phyloP scores from a whole-genome alignment of 1,284 basidiomycete species.

The Paramarasmius palmivorus region DNA sequence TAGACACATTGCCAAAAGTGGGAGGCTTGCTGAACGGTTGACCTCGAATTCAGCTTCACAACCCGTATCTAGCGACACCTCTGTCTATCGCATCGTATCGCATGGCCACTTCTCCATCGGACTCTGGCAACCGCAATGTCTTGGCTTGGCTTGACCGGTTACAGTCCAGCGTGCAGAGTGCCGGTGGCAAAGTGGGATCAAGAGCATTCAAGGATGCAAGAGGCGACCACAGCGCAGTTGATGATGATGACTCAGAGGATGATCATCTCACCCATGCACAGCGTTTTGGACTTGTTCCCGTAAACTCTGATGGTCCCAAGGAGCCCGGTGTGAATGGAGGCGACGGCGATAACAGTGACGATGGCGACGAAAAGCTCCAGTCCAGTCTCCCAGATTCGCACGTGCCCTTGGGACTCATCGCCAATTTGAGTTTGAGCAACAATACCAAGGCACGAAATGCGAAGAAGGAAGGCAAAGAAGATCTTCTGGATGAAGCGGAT shows the following conservation, averaged over 20 bases:
- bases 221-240: conserved; percentile 18
- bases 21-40: conserved; percentile 7
- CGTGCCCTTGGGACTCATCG: conserved; percentile 74
- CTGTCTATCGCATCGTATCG: conserved; percentile 75
- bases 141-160: conserved; percentile 67
- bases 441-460: conserved; percentile 33
- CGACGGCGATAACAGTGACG: conserved; percentile 23
- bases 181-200: conserved; percentile 36
- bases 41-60: conserved; percentile 56
- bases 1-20: background rate
- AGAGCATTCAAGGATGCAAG: conserved; percentile 47
- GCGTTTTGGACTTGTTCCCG: conserved; percentile 20
- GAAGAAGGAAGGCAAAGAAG: conserved; percentile 41
- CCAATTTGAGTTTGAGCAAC: conserved; percentile 65
- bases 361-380: conserved; percentile 30
- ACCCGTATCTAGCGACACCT: conserved; percentile 75
- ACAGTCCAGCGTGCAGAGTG: conserved; percentile 36
- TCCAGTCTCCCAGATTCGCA: conserved; percentile 62
- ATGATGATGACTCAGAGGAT: conserved; percentile 32
- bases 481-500: conserved; percentile 19
- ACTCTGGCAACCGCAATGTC: conserved; percentile 64
- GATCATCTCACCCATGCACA: conserved; percentile 13
- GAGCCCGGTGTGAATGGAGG: conserved; percentile 13
- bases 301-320: conserved; percentile 14
- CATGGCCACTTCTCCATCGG: conserved; percentile 71